Evolutionary conservation across 176 grass and related monocot genomes (phyloP).

Genomic region (Echinochloa phyllopogon): DNA sequence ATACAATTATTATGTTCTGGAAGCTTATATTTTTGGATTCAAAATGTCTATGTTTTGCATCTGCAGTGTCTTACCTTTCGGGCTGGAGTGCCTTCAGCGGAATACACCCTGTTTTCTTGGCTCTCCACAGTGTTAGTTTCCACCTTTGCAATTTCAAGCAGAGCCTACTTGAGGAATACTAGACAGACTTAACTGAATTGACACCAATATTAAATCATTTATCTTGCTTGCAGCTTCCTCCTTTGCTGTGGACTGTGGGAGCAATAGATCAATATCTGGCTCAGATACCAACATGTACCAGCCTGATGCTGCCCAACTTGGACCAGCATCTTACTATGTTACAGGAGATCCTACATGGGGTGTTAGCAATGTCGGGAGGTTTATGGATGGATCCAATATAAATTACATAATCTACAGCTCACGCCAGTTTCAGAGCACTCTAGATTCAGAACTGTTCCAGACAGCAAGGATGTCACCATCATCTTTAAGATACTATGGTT

Average conservation of each 20-base stretch:
- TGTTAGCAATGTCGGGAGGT: conserved; percentile 72
- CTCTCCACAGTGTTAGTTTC: conserved; percentile 67
- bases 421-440: conserved; percentile 65
- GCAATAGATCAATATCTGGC: conserved; percentile 44
- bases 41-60: neutral
- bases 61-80: conserved; percentile 56
- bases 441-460: conserved; percentile 76
- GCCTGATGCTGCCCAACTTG: conserved; percentile 47
- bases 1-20: neutral
- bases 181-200: neutral
- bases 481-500: conserved; percentile 82
- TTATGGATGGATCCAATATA: conserved; percentile 39
- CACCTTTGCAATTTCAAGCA: neutral
- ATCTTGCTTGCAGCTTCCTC: conserved; percentile 56
- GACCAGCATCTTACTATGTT: conserved; percentile 65
- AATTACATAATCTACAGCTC: conserved; percentile 59
- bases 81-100: conserved; percentile 72
- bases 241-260: conserved; percentile 80
- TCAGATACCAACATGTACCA: conserved; percentile 65
- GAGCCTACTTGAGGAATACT: conserved; percentile 7
- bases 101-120: conserved; percentile 69
- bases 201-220: conserved; percentile 16
- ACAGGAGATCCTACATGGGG: conserved; percentile 61
- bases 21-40: neutral
- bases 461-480: conserved; percentile 81